Evolutionary conservation across 1,284 basidiomycete genomes (phyloP), one percentile per base, ranked within the genome.

Genomic region (Tilletia setariae): DNA sequence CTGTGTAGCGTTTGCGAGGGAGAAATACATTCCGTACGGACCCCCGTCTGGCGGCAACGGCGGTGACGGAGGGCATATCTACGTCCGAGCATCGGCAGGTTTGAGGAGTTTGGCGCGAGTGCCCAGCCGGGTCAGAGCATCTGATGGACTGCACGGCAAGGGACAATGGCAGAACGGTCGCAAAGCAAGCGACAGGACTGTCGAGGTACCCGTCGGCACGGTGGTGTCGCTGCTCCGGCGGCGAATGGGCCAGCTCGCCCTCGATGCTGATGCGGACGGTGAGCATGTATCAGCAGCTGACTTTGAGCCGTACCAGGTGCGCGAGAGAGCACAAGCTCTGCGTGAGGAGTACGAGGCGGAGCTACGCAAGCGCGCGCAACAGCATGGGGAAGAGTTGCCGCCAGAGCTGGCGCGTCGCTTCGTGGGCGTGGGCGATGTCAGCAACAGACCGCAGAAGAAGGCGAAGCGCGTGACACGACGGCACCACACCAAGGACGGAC

Each of bases 21-120:
- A 77, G 68, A 82, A 82, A 72, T 80, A 75, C 65, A 75, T 80
- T 40, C 65, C 74, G n/a, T 76, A 75, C 64, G 81, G 81, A 11
- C 81, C 81, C 19, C 78, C 81, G 0, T 80, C 78, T 11, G 81
- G 81, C 23, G 79, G 80, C 23, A 73, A 76, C 51, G 81, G 81
- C 35, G 80, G 81, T 1, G 66, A 72, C 0, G 81, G 81, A 7
- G 81, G 81, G 0, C 69, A 68, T 16, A 73, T 82, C 61, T 81
- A 74, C 66, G 66, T 82, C 40, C 74, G 74, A 0, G 76, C 75
- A 1, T 76, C 76, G 19, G 67, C 72, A 4, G 70, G 73, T 0
- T 69, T 80, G 1, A 75, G 74, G 23, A 74, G 76, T 30, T 74
- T 82, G 1, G 75, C 79, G 9, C 72, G 79, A 13, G 70, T 80